Evolutionary conservation across 2,329 filamentous ascomycete genomes (phyloP).

Genomic region (Intubia oerlemansii): DNA sequence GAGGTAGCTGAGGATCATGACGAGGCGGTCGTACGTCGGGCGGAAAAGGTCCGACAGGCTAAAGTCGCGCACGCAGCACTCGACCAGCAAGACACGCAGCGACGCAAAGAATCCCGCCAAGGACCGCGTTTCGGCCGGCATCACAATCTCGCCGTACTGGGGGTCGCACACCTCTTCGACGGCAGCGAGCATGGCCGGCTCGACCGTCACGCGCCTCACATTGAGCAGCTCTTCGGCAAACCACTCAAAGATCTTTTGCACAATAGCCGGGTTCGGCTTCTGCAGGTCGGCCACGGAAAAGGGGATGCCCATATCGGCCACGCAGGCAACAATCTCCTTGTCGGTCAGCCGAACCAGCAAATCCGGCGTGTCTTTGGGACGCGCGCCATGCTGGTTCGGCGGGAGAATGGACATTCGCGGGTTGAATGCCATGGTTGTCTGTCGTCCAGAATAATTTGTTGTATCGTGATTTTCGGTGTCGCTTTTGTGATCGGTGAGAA

Average conservation of each 20-base stretch:
- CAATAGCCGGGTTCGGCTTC: slow-evolving; percentile 83
- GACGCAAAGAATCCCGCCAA: slow-evolving; percentile 90
- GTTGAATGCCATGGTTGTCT: slow-evolving; percentile 43
- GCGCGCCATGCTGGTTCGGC: slow-evolving; percentile 23
- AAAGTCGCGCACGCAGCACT: slow-evolving; percentile 87
- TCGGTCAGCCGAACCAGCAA: slow-evolving; percentile 40
- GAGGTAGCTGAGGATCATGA: slow-evolving; percentile 91
- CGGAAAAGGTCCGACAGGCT: slow-evolving; percentile 81
- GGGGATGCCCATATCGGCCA: slow-evolving; percentile 85
- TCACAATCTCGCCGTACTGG: slow-evolving; percentile 56
- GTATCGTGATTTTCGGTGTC: too few relatives aligned
- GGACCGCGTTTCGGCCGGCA: slow-evolving; percentile 75
- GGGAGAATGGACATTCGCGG: slow-evolving; percentile 39
- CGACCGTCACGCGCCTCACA: slow-evolving; percentile 76
- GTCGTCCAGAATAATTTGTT: too few relatives aligned
- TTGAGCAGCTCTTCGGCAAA: slow-evolving; percentile 90
- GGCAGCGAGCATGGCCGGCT: slow-evolving; percentile 85
- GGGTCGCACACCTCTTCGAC: slow-evolving; percentile 66
- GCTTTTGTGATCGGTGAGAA: too few relatives aligned
- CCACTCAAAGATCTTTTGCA: slow-evolving; percentile 97
- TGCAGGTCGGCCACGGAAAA: slow-evolving; percentile 74
- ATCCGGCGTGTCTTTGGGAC: slow-evolving; percentile 36
- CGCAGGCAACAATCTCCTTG: slow-evolving; percentile 84
- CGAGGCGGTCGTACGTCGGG: slow-evolving; percentile 72
- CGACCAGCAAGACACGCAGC: slow-evolving; percentile 54